A percentile compares a stretch with the other conserved stretches of the same genome.
Evolutionary conservation across 352 stramenopile genomes (phyloP).

Genomic region (Phytophthora sansomeana): DNA sequence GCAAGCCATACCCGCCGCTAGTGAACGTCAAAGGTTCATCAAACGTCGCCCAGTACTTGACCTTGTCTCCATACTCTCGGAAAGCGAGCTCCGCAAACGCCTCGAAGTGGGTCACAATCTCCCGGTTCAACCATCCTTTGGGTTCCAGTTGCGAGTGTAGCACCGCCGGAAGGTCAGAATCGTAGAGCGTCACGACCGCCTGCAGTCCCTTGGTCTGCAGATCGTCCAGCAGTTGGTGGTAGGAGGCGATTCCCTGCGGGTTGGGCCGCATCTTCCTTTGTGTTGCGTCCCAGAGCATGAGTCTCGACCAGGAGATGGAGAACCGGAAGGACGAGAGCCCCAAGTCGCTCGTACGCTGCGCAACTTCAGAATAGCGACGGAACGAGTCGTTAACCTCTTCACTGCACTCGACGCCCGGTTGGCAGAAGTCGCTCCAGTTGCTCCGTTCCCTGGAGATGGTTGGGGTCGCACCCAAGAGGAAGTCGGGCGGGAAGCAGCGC

Average conservation of each 20-base stretch:
- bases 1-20: constrained; percentile 88
- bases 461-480: constrained; percentile 39
- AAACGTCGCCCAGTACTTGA: constrained; percentile 96
- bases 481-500: constrained; percentile 46
- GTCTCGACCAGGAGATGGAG: constrained; percentile 46
- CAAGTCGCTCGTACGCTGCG: constrained; percentile 87
- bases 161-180: constrained; percentile 94
- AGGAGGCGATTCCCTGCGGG: constrained; percentile 37
- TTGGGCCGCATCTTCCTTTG: constrained; percentile 31
- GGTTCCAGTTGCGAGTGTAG: constrained; percentile 81
- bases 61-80: constrained; percentile 89
- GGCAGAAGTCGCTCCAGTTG: constrained; percentile 41
- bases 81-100: constrained; percentile 94
- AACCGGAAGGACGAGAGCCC: constrained; percentile 90
- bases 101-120: constrained; percentile 76
- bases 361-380: constrained; percentile 82
- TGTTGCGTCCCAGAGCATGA: constrained; percentile 40
- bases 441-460: constrained; percentile 32
- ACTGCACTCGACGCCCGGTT: constrained; percentile 42
- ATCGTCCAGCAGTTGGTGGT: constrained; percentile 91
- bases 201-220: constrained; percentile 77
- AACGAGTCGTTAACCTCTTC: constrained; percentile 92
- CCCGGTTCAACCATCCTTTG: constrained; percentile 71
- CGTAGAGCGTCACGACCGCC: constrained; percentile 94
- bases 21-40: constrained; percentile 94